These are phyloP conservation scores for Calonectria pseudoturangicola DNA, from an alignment of 2,329 filamentous ascomycete genomes.

Conservation along the genomic window DNA sequence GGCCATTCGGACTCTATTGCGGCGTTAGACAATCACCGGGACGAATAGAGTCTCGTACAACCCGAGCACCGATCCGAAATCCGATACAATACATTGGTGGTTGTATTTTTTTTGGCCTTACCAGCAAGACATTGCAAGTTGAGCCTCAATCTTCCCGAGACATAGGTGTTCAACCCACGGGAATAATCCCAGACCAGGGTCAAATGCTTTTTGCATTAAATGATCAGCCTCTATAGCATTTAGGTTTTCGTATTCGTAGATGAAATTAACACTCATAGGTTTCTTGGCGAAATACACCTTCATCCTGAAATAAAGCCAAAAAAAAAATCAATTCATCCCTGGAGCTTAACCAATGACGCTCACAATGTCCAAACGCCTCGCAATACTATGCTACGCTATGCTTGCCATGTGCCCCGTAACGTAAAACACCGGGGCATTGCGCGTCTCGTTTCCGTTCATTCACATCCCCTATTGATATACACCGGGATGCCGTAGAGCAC, in stretches of 20 bases:
- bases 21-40: background rate
- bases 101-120: background rate
- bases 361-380: slow-evolving; percentile 47
- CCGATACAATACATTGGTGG: background rate
- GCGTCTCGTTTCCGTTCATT: slow-evolving; percentile 38
- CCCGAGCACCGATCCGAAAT: background rate
- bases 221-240: background rate
- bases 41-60: slow-evolving; percentile 6
- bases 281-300: slow-evolving; percentile 1
- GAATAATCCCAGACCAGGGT: slow-evolving; percentile 18
- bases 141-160: slow-evolving; percentile 37
- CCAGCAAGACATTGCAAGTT: slow-evolving; percentile 7
- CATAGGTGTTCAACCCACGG: slow-evolving; percentile 26
- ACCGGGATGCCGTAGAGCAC: slow-evolving; percentile 97
- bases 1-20: background rate
- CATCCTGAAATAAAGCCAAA: slow-evolving; percentile 18
- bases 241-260: slow-evolving; percentile 30
- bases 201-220: slow-evolving; percentile 21
- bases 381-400: slow-evolving; percentile 42
- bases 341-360: slow-evolving; percentile 33
- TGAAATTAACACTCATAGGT: background rate
- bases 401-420: slow-evolving; percentile 19
- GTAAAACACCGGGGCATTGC: slow-evolving; percentile 22
- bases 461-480: slow-evolving; percentile 73
- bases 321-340: slow-evolving; percentile 36